Conservation (phyloP, 768 basidiomycete species). For the Xerocomus brunneocitrinus region DNA sequence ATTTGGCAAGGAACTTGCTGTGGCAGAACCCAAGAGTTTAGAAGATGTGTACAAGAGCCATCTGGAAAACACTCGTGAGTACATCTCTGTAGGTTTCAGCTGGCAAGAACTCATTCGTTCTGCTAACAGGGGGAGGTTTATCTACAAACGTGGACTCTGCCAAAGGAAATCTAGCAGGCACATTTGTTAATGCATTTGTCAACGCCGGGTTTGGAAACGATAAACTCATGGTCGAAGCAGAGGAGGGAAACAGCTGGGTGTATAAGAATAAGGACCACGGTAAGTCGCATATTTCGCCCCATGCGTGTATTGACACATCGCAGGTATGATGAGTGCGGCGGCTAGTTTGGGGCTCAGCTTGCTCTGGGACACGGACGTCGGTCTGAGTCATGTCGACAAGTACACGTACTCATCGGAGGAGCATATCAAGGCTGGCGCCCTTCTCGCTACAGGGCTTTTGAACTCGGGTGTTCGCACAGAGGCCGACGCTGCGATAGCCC, state of each 20-base stretch:
- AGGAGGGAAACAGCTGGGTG: conserved; percentile 96
- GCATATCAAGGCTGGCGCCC: conserved; percentile 95
- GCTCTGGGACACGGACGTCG: conserved; percentile 94
- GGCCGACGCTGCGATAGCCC: conserved; percentile 86
- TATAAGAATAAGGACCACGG: conserved; percentile 99
- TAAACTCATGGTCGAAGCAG: conserved; percentile 95
- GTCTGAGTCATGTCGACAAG: conserved; percentile 92
- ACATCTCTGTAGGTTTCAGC: not conserved
- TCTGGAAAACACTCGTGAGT: conserved; percentile 80
- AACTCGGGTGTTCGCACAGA: conserved; percentile 88
- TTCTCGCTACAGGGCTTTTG: conserved; percentile 90
- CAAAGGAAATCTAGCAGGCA: conserved; percentile 88
- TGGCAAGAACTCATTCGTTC: not conserved
- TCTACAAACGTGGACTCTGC: conserved; percentile 88
- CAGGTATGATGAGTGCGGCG: conserved; percentile 94
- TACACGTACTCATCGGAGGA: conserved; percentile 97
- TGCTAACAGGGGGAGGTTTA: conserved; percentile 51
- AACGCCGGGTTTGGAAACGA: conserved; percentile 99
- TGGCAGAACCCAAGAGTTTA: conserved; percentile 81
- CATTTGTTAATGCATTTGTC: conserved; percentile 98
- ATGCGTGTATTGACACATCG: conserved; percentile 1
- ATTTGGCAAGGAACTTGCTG: conserved; percentile 92
- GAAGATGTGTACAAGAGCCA: conserved; percentile 99
- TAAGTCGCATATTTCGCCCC: conserved; percentile 26
- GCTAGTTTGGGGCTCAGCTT: conserved; percentile 91